Conservation (phyloP, 257 asterid species). For the Prunella vulgaris region DNA sequence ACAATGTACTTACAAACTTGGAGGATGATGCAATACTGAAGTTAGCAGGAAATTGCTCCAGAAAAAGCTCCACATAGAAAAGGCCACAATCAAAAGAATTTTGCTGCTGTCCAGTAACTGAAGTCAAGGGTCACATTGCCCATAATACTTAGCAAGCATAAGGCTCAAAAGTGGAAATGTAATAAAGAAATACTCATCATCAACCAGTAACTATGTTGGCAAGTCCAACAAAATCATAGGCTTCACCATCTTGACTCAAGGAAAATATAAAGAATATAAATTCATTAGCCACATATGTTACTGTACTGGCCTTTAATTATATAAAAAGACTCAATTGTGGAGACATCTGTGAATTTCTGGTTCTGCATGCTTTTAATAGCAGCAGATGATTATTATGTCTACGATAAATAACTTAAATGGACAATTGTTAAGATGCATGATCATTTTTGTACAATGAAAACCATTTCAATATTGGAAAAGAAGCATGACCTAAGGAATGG, state of each 20-base stretch:
- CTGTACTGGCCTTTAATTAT: background rate
- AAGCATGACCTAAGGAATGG: background rate
- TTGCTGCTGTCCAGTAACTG: slow-evolving; percentile 56
- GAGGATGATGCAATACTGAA: slow-evolving; percentile 53
- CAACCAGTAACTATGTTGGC: background rate
- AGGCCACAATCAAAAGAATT: slow-evolving; percentile 90
- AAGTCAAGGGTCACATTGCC: slow-evolving; percentile 23
- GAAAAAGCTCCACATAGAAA: slow-evolving; percentile 81
- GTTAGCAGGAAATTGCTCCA: slow-evolving; percentile 68
- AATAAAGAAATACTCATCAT: slow-evolving; percentile 5
- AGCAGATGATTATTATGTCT: background rate
- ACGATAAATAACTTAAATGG: background rate
- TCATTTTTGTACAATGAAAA: background rate
- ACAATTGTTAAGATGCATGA: background rate
- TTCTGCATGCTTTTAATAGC: slow-evolving; percentile 3
- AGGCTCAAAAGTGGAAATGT: background rate
- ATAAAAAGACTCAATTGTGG: background rate
- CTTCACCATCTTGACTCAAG: slow-evolving; percentile 5
- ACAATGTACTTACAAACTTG: slow-evolving; percentile 61
- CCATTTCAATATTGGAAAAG: background rate
- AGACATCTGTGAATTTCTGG: background rate
- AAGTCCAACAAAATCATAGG: background rate
- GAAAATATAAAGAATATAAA: background rate
- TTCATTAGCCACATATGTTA: background rate
- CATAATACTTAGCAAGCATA: slow-evolving; percentile 3